phyloP scores from a whole-genome alignment of 2,329 filamentous ascomycete genomes.

The Periconia digitata region DNA sequence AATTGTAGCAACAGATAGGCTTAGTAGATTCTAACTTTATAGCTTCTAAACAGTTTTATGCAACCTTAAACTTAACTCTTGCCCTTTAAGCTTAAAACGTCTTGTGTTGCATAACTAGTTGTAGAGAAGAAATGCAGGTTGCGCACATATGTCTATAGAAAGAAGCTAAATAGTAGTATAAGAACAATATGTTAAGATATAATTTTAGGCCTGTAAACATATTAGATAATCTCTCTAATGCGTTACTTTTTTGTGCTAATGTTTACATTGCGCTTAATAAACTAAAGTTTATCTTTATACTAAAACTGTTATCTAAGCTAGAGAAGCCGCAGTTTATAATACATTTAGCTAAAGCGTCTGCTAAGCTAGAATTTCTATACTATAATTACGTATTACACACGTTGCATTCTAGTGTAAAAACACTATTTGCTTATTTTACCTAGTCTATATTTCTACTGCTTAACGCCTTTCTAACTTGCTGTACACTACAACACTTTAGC shows the following conservation, averaged over 20 bases:
- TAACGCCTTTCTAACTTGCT: slow-evolving; percentile 4
- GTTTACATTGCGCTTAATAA: slow-evolving; percentile 20
- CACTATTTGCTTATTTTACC: slow-evolving; percentile 41
- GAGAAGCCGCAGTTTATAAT: slow-evolving; percentile 3
- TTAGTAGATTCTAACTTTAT: neutral
- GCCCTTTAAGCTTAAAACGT: slow-evolving; percentile 4
- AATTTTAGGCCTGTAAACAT: slow-evolving; percentile 5
- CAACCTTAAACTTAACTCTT: slow-evolving; percentile 1
- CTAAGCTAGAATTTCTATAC: slow-evolving; percentile 9
- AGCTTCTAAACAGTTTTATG: neutral
- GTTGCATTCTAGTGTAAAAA: slow-evolving; percentile 2
- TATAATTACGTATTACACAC: slow-evolving; percentile 9
- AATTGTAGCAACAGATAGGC: slow-evolving; percentile 2
- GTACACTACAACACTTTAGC: slow-evolving; percentile 1
- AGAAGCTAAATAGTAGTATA: slow-evolving; percentile 12
- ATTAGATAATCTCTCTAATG: slow-evolving; percentile 16
- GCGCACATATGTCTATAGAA: slow-evolving; percentile 11
- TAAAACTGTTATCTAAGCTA: slow-evolving; percentile 9
- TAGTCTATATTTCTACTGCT: slow-evolving; percentile 11
- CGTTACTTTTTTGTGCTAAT: slow-evolving; percentile 15
- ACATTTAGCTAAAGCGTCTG: slow-evolving; percentile 14
- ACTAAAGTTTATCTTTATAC: slow-evolving; percentile 18
- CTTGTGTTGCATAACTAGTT: slow-evolving; percentile 3
- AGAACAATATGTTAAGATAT: slow-evolving; percentile 11
- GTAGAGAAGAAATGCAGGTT: slow-evolving; percentile 5